Evolutionary conservation across 140 eudicot genomes (phyloP).

Genomic region (Erigeron philadelphicus): DNA sequence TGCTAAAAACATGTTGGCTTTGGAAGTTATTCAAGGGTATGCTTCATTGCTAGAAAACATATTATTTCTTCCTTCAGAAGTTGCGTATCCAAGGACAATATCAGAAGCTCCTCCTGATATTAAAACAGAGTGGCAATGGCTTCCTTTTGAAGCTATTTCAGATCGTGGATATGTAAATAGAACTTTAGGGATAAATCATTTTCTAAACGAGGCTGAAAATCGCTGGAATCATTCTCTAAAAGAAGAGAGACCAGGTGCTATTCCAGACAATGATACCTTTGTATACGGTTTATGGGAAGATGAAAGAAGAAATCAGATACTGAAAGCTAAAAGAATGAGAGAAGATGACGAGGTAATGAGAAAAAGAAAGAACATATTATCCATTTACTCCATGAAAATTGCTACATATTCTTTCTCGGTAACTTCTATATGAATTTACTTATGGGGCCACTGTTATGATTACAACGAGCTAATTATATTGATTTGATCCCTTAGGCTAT

Average conservation of each 20-base stretch:
- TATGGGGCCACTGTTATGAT: not conserved
- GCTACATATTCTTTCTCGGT: not conserved
- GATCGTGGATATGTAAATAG: conserved; percentile 30
- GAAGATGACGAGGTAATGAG: conserved; percentile 76
- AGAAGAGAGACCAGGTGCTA: conserved; percentile 29
- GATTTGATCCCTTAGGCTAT: conserved; percentile 1
- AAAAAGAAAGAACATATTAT: not conserved
- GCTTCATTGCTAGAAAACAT: conserved; percentile 56
- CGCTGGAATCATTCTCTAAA: conserved; percentile 34
- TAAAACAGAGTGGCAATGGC: conserved; percentile 80
- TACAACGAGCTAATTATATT: not conserved
- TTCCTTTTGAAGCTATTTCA: conserved; percentile 41
- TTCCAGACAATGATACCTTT: conserved; percentile 45
- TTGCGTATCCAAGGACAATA: conserved; percentile 46
- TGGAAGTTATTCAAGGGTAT: conserved; percentile 73
- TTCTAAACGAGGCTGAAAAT: conserved; percentile 48
- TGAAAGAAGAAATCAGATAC: conserved; percentile 44
- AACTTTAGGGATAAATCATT: conserved; percentile 27
- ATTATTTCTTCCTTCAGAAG: conserved; percentile 81
- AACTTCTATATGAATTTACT: conserved; percentile 14
- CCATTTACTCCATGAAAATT: not conserved
- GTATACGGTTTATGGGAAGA: conserved; percentile 77
- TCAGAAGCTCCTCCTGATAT: conserved; percentile 46
- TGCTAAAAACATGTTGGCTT: conserved; percentile 71
- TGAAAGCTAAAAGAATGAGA: conserved; percentile 45